These are phyloP conservation scores for Pestalotiopsis sp. DNA, from an alignment of 2,329 filamentous ascomycete species.

Conservation along the genomic window DNA sequence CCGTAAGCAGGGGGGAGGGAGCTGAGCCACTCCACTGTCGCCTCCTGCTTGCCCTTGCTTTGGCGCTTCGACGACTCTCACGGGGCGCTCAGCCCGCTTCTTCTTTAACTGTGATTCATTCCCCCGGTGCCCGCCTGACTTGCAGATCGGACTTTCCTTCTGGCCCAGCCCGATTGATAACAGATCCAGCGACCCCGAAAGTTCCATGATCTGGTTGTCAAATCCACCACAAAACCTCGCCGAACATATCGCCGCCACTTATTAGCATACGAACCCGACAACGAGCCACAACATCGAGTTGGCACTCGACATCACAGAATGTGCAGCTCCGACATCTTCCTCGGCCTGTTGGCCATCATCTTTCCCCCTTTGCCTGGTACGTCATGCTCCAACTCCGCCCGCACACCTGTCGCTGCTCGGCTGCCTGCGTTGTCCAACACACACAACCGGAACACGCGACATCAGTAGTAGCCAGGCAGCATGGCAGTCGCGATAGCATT, in stretches of 20 bases:
- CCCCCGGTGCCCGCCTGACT: background rate
- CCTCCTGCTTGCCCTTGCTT: background rate
- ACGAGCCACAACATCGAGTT: background rate
- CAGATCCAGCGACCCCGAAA: background rate
- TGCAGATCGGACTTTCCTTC: background rate
- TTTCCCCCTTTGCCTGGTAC: conserved; percentile 68
- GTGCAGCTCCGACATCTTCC: conserved; percentile 65
- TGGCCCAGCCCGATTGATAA: background rate
- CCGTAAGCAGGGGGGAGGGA: background rate
- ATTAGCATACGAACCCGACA: background rate
- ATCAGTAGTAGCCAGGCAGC: background rate
- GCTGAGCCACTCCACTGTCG: conserved; percentile 9
- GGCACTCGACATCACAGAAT: conserved; percentile 37
- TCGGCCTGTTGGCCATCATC: conserved; percentile 64
- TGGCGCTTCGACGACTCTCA: background rate
- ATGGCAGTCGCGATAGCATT: background rate
- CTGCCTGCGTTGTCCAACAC: background rate
- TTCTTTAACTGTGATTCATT: background rate
- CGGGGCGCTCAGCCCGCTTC: background rate
- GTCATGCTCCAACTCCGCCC: conserved; percentile 31
- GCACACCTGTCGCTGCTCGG: background rate
- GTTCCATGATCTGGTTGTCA: background rate
- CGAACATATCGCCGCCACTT: background rate
- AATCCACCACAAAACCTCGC: background rate
- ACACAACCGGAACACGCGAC: background rate